Evolutionary conservation across 495 filamentous ascomycete genomes (phyloP).

Genomic region (Daldinia caldariorum): DNA sequence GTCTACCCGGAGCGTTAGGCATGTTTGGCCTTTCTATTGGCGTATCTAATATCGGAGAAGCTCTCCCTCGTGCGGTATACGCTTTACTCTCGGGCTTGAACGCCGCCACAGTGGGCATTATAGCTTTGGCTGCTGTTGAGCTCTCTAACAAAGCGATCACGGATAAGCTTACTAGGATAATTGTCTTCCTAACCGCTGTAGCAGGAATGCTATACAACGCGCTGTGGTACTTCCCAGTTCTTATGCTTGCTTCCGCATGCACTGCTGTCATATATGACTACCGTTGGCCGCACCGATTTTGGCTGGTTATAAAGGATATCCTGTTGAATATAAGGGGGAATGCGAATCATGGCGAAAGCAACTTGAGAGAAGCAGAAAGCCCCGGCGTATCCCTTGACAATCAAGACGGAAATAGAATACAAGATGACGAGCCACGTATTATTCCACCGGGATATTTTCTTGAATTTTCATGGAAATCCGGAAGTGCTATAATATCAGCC

Average conservation of each 20-base stretch:
- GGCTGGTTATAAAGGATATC: conserved; percentile 16
- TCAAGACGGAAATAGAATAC: not conserved
- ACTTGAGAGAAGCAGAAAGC: not conserved
- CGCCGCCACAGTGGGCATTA: conserved; percentile 79
- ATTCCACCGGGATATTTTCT: conserved; percentile 54
- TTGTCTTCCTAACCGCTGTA: conserved; percentile 74
- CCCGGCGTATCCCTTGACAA: not conserved
- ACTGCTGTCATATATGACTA: conserved; percentile 69
- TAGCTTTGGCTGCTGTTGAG: conserved; percentile 80
- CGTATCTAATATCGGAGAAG: conserved; percentile 67
- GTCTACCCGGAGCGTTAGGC: conserved; percentile 78
- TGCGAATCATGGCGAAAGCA: not conserved
- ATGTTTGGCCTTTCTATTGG: conserved; percentile 80
- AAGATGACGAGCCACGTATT: conserved; percentile 48
- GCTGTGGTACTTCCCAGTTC: conserved; percentile 82
- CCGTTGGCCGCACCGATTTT: conserved; percentile 57
- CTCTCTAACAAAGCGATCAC: conserved; percentile 79
- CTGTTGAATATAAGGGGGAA: not conserved
- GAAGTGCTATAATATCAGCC: conserved; percentile 56
- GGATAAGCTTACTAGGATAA: conserved; percentile 71
- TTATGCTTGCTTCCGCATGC: conserved; percentile 69
- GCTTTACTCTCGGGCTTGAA: conserved; percentile 83
- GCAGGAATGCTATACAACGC: conserved; percentile 80
- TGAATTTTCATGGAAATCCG: conserved; percentile 58
- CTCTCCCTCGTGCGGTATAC: conserved; percentile 73